Percentiles rank a stretch among this genome's conserved stretches.
phyloP scores from a whole-genome alignment of 495 filamentous ascomycete genomes.

The Aspergillus nidulans region DNA sequence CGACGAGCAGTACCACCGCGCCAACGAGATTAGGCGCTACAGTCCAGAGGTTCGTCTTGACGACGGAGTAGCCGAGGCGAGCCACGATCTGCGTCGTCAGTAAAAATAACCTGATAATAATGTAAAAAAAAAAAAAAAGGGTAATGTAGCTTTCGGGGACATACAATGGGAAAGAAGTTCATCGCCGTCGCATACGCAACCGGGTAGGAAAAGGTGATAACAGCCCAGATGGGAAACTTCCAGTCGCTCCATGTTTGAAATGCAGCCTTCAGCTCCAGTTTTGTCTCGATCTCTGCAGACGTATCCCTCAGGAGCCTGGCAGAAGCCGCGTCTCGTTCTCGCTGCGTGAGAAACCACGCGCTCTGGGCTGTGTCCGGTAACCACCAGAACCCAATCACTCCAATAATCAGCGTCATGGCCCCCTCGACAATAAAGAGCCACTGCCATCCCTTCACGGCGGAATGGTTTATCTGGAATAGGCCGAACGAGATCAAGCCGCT shows the following conservation, averaged over 20 bases:
- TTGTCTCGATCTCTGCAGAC: conserved; percentile 24
- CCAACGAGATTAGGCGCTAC: conserved; percentile 64
- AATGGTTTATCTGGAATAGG: conserved; percentile 60
- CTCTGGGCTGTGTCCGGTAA: conserved; percentile 55
- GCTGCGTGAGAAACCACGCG: conserved; percentile 55
- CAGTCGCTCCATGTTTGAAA: conserved; percentile 31
- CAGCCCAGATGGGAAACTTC: conserved; percentile 33
- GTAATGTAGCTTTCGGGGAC: too few species aligned
- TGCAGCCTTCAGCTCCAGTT: conserved; percentile 23
- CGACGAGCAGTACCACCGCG: conserved; percentile 57
- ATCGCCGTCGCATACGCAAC: conserved; percentile 32
- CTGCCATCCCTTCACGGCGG: conserved; percentile 54
- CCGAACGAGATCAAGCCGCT: conserved; percentile 64
- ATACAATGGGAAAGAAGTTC: conserved; percentile 33
- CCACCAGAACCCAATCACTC: conserved; percentile 58
- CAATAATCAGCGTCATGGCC: conserved; percentile 52
- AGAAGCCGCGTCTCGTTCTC: conserved; percentile 42
- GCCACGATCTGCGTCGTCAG: conserved; percentile 43
- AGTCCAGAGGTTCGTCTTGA: conserved; percentile 69
- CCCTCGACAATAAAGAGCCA: conserved; percentile 76
- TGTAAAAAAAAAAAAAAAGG: too few species aligned
- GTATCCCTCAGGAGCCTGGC: conserved; percentile 27
- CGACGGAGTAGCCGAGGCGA: conserved; percentile 50
- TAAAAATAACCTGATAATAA: too few species aligned
- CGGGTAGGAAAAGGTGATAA: conserved; percentile 31